phyloP scores from a whole-genome alignment of 768 basidiomycete genomes.

The Naganishia vaughanmartiniae region DNA sequence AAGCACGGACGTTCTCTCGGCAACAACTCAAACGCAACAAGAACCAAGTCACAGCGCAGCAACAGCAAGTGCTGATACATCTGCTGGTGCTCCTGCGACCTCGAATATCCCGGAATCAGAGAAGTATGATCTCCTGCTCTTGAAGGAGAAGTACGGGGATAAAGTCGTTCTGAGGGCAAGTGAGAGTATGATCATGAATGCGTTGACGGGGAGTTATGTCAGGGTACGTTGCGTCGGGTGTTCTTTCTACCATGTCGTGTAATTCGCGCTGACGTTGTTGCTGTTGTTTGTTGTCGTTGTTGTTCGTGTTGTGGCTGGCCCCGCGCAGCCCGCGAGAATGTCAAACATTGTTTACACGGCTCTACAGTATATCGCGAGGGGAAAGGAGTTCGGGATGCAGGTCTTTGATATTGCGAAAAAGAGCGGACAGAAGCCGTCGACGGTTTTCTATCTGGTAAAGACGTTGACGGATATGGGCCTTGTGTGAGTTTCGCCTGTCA shows the following conservation, averaged over 20 bases:
- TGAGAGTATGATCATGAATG: constrained; percentile 7
- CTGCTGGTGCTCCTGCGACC: background rate
- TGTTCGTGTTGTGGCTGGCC: background rate
- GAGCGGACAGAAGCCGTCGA: constrained; percentile 17
- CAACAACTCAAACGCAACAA: background rate
- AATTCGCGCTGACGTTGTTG: background rate
- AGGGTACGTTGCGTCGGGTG: constrained; percentile 5
- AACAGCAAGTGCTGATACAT: too few species aligned
- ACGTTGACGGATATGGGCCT: constrained; percentile 29
- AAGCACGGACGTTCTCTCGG: background rate
- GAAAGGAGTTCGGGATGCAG: constrained; percentile 7
- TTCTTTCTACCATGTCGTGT: background rate
- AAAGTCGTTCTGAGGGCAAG: constrained; percentile 23
- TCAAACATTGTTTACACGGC: constrained; percentile 9
- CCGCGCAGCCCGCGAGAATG: constrained; percentile 9
- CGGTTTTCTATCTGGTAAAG: constrained; percentile 30
- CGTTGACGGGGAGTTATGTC: constrained; percentile 27
- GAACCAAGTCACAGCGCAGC: too few species aligned
- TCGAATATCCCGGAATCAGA: background rate
- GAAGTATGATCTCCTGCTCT: constrained; percentile 1
- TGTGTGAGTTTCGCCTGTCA: constrained; percentile 19
- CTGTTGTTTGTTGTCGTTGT: background rate
- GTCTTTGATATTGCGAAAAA: constrained; percentile 28
- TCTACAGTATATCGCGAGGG: constrained; percentile 24
- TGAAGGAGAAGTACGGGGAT: constrained; percentile 22